Percentiles rank a stretch among this genome's conserved stretches.
phyloP scores from a whole-genome alignment of 2,329 filamentous ascomycete genomes.

The Didymella segeticola region DNA sequence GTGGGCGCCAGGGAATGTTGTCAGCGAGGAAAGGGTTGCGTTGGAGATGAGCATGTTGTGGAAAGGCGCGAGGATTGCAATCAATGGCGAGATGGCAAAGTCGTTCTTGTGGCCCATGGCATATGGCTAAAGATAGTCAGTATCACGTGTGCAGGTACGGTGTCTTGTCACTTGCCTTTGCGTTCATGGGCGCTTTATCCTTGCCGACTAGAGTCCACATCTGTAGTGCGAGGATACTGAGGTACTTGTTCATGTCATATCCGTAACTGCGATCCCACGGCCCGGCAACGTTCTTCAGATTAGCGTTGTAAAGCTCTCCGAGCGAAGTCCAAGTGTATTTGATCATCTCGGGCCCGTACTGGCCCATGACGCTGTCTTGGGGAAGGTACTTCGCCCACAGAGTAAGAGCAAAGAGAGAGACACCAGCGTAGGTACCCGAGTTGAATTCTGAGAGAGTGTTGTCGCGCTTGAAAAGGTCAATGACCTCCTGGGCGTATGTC shows the following conservation, averaged over 20 bases:
- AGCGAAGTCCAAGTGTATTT: constrained; percentile 61
- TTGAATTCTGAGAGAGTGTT: constrained; percentile 69
- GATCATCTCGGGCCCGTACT: constrained; percentile 61
- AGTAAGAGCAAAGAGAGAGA: constrained; percentile 65
- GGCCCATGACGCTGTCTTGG: constrained; percentile 60
- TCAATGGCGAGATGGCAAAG: constrained; percentile 64
- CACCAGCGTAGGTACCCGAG: constrained; percentile 67
- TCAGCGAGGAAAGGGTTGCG: constrained; percentile 49
- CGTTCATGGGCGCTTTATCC: constrained; percentile 44
- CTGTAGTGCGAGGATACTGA: constrained; percentile 64
- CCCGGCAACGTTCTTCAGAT: constrained; percentile 66
- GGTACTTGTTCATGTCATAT: constrained; percentile 68
- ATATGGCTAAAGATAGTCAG: constrained; percentile 48
- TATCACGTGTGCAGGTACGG: neutral
- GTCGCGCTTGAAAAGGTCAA: constrained; percentile 63
- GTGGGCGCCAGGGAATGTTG: constrained; percentile 61
- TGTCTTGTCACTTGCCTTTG: constrained; percentile 28
- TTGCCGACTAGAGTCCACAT: constrained; percentile 66
- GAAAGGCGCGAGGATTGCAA: constrained; percentile 61
- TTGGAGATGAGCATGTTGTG: constrained; percentile 58
- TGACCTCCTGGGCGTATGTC: constrained; percentile 61
- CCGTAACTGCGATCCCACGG: constrained; percentile 71
- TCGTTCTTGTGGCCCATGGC: constrained; percentile 67
- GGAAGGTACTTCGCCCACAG: constrained; percentile 67
- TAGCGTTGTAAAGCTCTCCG: constrained; percentile 63